Evolutionary conservation across 2,329 filamentous ascomycete genomes (phyloP), one percentile per base, ranked within the genome.

Genomic region (Talaromyces sp.): DNA sequence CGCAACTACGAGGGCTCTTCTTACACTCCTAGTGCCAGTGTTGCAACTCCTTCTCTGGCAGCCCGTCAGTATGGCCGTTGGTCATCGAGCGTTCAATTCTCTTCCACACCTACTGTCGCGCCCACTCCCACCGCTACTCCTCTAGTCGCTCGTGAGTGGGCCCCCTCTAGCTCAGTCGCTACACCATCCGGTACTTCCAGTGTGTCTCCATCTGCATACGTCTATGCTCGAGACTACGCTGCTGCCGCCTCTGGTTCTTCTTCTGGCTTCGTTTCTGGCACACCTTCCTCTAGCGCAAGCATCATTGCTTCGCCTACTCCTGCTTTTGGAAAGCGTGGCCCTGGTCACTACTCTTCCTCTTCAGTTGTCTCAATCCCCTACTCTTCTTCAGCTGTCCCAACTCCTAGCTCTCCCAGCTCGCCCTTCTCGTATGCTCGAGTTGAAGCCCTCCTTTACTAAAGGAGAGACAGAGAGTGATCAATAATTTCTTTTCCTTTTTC

Each of bases 401-500:
- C 44, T 37, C 48, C 49, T 49, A 51, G 6, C 11, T 4, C 52
- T 19, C 53, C 61, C 29, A 56, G 32, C 45, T 48, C 52, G 17
- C 59, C 55, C 57, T 49, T 44, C 22, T 45, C 47, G 29, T 33
- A 48, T 36, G 17, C 45, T 22, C 27, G 51, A 16, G 56, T 56
- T 2, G 50, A 56, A 29, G 50, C 54, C 16, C 47, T 56, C 19
- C 48, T 42, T 40, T 59, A 61, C 47, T 62, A 54, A 56, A n/a
- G n/a, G n/a, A n/a, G n/a, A n/a, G 51, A 20, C 24, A 24, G 29
- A n/a, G n/a, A 17, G 35, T 19, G 3, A 24, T 24, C 3, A 16
- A 36, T 36, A 30, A 47, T 36, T 20, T 17, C 19, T 16, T 20
- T 8, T 7, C 16, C 14, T 27, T 27, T 27, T 27, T 27, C n/a